Evolutionary conservation across 768 basidiomycete species (phyloP).

Genomic region (Trametes cinnabarina): DNA sequence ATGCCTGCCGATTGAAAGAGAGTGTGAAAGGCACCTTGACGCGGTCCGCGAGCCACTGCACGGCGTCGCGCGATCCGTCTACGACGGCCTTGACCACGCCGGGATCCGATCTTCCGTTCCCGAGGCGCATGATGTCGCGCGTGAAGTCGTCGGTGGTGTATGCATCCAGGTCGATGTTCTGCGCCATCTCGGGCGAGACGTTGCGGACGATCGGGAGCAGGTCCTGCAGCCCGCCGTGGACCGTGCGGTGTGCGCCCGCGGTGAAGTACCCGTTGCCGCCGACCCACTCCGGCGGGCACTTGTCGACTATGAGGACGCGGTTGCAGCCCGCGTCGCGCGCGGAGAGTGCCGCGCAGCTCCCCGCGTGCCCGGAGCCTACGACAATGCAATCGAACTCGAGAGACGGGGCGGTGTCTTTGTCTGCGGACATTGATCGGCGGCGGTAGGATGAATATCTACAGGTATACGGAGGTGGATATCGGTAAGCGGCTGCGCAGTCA

Average conservation of each 20-base stretch:
- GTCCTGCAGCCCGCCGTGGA: conserved; percentile 59
- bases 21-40: conserved; percentile 55
- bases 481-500: background rate
- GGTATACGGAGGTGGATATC: background rate
- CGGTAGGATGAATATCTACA: background rate
- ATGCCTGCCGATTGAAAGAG: conserved; percentile 66
- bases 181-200: conserved; percentile 41
- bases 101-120: conserved; percentile 47
- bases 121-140: conserved; percentile 60
- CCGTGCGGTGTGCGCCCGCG: conserved; percentile 65
- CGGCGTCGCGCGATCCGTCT: conserved; percentile 50
- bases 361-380: conserved; percentile 66
- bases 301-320: conserved; percentile 63
- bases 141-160: conserved; percentile 57
- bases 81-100: conserved; percentile 53
- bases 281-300: conserved; percentile 59
- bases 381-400: conserved; percentile 50
- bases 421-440: conserved; percentile 14
- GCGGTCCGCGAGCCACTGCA: conserved; percentile 54
- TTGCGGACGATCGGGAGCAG: conserved; percentile 54
- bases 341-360: conserved; percentile 61
- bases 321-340: conserved; percentile 58
- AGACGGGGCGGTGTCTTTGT: conserved; percentile 7
- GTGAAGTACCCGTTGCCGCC: conserved; percentile 77
- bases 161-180: conserved; percentile 54